Evolutionary conservation across 257 asterid genomes (phyloP), one percentile per base, ranked within the genome.

Genomic region (Solanum chilense): DNA sequence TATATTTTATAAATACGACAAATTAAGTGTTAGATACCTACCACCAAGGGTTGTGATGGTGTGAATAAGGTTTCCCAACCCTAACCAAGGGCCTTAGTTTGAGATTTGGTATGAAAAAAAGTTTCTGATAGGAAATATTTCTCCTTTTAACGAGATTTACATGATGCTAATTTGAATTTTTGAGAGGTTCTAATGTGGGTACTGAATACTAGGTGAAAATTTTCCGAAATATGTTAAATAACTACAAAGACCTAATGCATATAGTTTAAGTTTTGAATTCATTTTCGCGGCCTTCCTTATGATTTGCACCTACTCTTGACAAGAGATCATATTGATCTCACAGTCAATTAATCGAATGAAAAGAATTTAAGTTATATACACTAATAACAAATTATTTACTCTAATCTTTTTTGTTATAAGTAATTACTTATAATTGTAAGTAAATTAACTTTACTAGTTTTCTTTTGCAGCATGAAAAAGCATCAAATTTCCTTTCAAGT

Each of bases 391-490:
- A 7, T 39, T 74, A 39, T 74, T 39, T 39, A 21, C 21, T 74
- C 29, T 74, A 18, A 25, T 31, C 5, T 13, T 41, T 44, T 76
- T 0, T 41, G n/a, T 41, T 44, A 41, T 76, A 41, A 75, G n/a
- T n/a, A 23, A 6, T 41, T 41, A n/a, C 82, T 21, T 21, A 23
- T 75, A 18, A 35, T 73, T 8, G 18, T 35, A 74, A 37, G 82
- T 12, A 75, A 41, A 9, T 21, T 76, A 76, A 41, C 35, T 76
- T 56, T 76, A 39, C 3, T 2, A 42, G 1, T 76, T 42, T 16
- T 39, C 7, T 31, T 68, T 88, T 86, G 87, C 93, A 92, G 96
- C 89, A 90, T 44, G 92, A 90, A 81, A 73, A 89, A 52, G 8
- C 90, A 12, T 83, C 91, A 47, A 88, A 52, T 86, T 23, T 89